Evolutionary conservation across 495 filamentous ascomycete species (phyloP).

Genomic region (Podospora fimiseda): DNA sequence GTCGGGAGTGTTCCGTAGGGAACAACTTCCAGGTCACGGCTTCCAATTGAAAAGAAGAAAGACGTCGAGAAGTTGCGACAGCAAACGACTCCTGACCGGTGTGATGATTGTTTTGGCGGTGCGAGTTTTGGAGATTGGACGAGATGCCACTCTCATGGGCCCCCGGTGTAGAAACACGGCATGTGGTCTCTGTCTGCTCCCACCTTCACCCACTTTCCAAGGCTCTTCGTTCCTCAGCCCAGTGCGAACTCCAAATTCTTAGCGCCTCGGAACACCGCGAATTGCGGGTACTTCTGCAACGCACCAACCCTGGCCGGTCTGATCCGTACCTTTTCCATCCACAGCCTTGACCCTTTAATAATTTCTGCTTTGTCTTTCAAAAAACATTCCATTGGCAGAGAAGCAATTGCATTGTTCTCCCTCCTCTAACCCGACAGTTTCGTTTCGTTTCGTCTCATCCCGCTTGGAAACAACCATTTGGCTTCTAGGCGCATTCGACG

Average conservation of each 20-base stretch:
- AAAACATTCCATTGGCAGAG: too few species aligned
- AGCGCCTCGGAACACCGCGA: not conserved
- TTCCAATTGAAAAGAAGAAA: not conserved
- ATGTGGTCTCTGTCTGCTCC: not conserved
- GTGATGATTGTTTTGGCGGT: not conserved
- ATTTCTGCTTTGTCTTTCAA: not conserved
- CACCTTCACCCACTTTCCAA: not conserved
- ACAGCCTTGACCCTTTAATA: constrained; percentile 9
- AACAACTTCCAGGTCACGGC: not conserved
- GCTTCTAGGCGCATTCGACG: too few species aligned
- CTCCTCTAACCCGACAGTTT: not conserved
- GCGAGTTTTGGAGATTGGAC: not conserved
- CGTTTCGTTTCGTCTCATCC: not conserved
- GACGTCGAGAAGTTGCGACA: constrained; percentile 1
- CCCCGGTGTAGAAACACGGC: not conserved
- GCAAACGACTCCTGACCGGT: too few species aligned
- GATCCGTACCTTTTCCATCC: not conserved
- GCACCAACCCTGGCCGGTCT: not conserved
- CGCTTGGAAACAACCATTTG: not conserved
- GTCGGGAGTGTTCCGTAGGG: too few species aligned
- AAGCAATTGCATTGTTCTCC: not conserved
- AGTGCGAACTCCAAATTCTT: constrained; percentile 11
- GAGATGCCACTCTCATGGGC: not conserved
- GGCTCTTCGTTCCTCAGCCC: not conserved
- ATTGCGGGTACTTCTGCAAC: not conserved